A percentile compares a stretch with the other conserved stretches of the same genome.
Evolutionary conservation across 441 rosid genomes (phyloP).

Genomic region (Brassica hybrid): DNA sequence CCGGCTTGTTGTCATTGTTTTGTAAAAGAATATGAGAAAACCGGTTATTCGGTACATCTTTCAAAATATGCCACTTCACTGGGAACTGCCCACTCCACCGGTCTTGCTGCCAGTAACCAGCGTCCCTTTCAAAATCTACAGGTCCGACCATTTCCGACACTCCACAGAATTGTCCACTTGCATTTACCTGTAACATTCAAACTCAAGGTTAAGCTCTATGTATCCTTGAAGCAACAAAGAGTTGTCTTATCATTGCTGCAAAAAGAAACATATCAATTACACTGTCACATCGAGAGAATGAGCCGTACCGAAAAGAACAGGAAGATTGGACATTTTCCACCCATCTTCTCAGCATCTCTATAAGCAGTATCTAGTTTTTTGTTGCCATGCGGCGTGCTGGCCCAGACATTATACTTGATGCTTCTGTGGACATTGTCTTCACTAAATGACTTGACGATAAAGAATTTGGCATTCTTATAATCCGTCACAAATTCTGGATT

Average conservation of each 20-base stretch:
- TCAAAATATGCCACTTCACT: constrained; percentile 75
- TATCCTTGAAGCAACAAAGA: constrained; percentile 4
- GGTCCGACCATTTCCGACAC: constrained; percentile 82
- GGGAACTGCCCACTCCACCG: constrained; percentile 94
- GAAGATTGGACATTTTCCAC: constrained; percentile 61
- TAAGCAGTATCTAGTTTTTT: constrained; percentile 75
- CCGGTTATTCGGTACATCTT: constrained; percentile 79
- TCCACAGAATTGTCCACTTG: constrained; percentile 88
- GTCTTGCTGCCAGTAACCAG: constrained; percentile 83
- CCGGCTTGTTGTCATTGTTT: constrained; percentile 85
- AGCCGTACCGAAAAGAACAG: constrained; percentile 78
- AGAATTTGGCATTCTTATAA: constrained; percentile 68
- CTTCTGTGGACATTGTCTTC: constrained; percentile 90
- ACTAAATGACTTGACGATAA: constrained; percentile 79
- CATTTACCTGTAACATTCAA: constrained; percentile 66
- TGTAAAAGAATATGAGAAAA: constrained; percentile 71
- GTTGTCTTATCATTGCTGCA: background rate
- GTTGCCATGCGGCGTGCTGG: constrained; percentile 87
- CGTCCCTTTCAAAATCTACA: constrained; percentile 77
- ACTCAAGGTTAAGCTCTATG: background rate
- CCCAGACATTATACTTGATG: constrained; percentile 80
- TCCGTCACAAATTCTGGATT: constrained; percentile 59
- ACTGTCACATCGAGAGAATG: background rate
- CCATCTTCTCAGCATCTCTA: constrained; percentile 63
- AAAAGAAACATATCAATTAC: background rate